Percentiles rank a stretch among this genome's conserved stretches.
Evolutionary conservation across 75 land plant species (phyloP).

Genomic region (Ceratopteris richardii): DNA sequence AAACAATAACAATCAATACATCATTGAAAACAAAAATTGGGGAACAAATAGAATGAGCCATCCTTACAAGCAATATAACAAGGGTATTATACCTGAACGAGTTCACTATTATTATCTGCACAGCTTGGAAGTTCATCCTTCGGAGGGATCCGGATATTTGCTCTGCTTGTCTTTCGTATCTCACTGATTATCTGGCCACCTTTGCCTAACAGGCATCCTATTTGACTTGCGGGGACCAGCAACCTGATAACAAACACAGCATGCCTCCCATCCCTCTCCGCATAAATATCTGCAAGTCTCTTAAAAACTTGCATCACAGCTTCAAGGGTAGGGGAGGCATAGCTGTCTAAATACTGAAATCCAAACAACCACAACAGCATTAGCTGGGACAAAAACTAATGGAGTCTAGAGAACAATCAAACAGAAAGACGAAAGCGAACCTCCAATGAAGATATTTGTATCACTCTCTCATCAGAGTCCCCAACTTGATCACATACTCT

Average conservation of each 20-base stretch:
- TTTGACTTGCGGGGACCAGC: conserved; percentile 77
- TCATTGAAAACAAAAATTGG: no score
- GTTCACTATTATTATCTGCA: conserved; percentile 60
- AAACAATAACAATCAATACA: no score
- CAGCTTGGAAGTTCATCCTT: conserved; percentile 62
- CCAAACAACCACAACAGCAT: neutral
- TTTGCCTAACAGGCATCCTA: conserved; percentile 90
- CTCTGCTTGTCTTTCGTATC: conserved; percentile 74
- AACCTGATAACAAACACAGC: conserved; percentile 39
- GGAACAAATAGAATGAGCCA: no score
- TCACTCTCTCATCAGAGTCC: conserved; percentile 66
- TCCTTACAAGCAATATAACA: neutral
- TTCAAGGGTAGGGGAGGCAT: conserved; percentile 69
- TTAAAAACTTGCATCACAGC: conserved; percentile 72
- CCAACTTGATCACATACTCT: conserved; percentile 64
- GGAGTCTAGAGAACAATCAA: no score
- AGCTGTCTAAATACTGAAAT: conserved; percentile 40
- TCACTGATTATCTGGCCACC: conserved; percentile 86
- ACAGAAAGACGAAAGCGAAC: no score
- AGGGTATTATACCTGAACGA: conserved; percentile 58
- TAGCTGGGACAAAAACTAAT: neutral
- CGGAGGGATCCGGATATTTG: conserved; percentile 68
- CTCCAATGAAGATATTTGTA: conserved; percentile 65
- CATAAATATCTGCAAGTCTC: conserved; percentile 40
- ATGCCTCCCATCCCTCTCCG: conserved; percentile 35